A percentile compares a stretch with the other conserved stretches of the same genome.
Evolutionary conservation across 768 basidiomycete genomes (phyloP).

Genomic region (Boletellus ananiceps): DNA sequence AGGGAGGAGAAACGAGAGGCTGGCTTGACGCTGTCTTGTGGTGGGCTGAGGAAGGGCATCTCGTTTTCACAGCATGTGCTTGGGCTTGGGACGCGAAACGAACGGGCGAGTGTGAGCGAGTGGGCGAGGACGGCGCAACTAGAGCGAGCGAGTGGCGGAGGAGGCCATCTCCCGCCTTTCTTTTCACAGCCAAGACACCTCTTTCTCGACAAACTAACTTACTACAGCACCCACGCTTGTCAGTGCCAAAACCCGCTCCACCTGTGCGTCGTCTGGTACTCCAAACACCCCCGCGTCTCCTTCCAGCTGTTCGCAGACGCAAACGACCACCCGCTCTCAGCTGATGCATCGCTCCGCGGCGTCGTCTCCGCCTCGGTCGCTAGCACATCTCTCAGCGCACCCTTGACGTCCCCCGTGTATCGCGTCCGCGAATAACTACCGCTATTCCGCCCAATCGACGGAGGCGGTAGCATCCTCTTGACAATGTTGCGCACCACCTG

Average conservation of each 20-base stretch:
- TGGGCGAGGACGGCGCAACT: too few species aligned
- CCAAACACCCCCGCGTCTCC: constrained; percentile 1
- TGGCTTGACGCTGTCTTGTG: constrained; percentile 16
- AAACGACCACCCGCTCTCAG: constrained; percentile 20
- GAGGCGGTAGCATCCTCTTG: constrained; percentile 16
- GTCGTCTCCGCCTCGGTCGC: constrained; percentile 5
- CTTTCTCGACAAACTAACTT: too few species aligned
- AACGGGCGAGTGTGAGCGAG: not conserved
- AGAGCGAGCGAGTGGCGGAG: not conserved
- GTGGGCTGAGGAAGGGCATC: constrained; percentile 8
- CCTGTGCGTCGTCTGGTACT: constrained; percentile 6
- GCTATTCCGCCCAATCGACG: not conserved
- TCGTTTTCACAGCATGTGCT: too few species aligned
- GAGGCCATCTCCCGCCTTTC: not conserved
- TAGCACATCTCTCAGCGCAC: not conserved
- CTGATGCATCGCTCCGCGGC: constrained; percentile 13
- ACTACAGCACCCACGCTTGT: too few species aligned
- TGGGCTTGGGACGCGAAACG: too few species aligned
- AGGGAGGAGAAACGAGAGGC: constrained; percentile 40
- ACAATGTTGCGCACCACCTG: constrained; percentile 22
- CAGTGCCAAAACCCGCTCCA: constrained; percentile 25
- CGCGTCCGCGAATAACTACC: not conserved
- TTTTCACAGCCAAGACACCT: too few species aligned
- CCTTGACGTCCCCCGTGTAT: not conserved
- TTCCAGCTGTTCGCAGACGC: constrained; percentile 12